A percentile compares a stretch with the other conserved stretches of the same genome.
Evolutionary conservation across 768 basidiomycete species (phyloP).

Genomic region (Stropharia rugosoannulata): DNA sequence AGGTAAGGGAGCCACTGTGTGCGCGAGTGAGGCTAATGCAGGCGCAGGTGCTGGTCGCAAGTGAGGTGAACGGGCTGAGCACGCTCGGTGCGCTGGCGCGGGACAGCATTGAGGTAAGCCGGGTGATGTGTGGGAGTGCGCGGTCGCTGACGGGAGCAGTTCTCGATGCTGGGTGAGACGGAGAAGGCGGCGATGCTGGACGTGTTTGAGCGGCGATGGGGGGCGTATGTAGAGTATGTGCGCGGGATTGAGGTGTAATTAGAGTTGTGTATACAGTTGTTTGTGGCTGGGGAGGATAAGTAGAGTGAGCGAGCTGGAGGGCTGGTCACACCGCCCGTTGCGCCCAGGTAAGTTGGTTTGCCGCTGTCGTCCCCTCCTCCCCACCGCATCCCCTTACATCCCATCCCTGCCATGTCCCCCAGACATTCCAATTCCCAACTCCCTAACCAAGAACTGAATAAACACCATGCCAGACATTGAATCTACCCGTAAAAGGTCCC

Average conservation of each 20-base stretch:
- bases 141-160: conserved; percentile 27
- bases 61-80: conserved; percentile 63
- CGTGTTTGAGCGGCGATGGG: conserved; percentile 51
- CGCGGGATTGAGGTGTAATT: conserved; percentile 8
- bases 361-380: conserved; percentile 32
- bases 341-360: conserved; percentile 29
- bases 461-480: conserved; percentile 83
- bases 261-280: conserved; percentile 24
- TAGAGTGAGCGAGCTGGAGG: conserved; percentile 12
- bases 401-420: conserved; percentile 44
- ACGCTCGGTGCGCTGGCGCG: conserved; percentile 63
- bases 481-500: conserved; percentile 82
- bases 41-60: conserved; percentile 61
- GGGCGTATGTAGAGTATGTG: conserved; percentile 37
- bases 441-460: conserved; percentile 46
- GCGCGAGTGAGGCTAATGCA: conserved; percentile 1
- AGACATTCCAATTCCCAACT: conserved; percentile 30
- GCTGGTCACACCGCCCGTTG: conserved; percentile 5
- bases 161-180: conserved; percentile 46
- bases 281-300: conserved; percentile 17
- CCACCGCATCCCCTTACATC: conserved; percentile 62
- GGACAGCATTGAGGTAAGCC: conserved; percentile 58
- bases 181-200: conserved; percentile 44
- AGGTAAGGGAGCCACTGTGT: conserved; percentile 36
- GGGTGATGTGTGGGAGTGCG: background rate